Conservation (phyloP, 352 stramenopile species). For the Globisporangium carolinianum region DNA sequence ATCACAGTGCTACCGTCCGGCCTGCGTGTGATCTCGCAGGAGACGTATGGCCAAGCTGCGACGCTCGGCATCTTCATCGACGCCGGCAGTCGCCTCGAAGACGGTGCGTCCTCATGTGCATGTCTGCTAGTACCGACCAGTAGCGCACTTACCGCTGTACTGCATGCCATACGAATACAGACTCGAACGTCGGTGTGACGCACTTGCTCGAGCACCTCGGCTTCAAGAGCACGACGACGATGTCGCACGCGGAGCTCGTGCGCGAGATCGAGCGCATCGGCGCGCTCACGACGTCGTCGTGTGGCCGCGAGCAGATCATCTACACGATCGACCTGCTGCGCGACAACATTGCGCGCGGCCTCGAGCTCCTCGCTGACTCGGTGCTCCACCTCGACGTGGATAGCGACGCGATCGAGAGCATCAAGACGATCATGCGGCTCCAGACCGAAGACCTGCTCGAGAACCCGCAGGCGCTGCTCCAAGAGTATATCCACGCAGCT, state of each 20-base stretch:
- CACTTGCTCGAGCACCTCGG: conserved; percentile 94
- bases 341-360: conserved; percentile 88
- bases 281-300: conserved; percentile 87
- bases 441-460: conserved; percentile 90
- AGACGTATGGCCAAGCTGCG: conserved; percentile 94
- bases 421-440: conserved; percentile 92
- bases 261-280: conserved; percentile 92
- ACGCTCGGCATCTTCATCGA: conserved; percentile 93
- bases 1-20: conserved; percentile 92
- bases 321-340: conserved; percentile 96
- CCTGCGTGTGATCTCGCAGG: conserved; percentile 94
- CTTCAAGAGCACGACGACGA: conserved; percentile 91
- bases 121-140: neutral
- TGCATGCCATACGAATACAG: conserved; percentile 10
- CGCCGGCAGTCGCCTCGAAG: conserved; percentile 83
- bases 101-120: conserved; percentile 18
- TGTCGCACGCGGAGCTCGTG: conserved; percentile 81
- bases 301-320: conserved; percentile 93
- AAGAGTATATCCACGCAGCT: conserved; percentile 83
- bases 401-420: conserved; percentile 86
- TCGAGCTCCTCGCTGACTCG: conserved; percentile 89
- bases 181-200: conserved; percentile 80
- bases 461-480: conserved; percentile 75
- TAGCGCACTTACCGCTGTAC: neutral
- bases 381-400: conserved; percentile 77